A percentile compares a stretch with the other conserved stretches of the same genome.
Evolutionary conservation across 2,329 filamentous ascomycete species (phyloP).

Genomic region (Penicillium hesseltinei): DNA sequence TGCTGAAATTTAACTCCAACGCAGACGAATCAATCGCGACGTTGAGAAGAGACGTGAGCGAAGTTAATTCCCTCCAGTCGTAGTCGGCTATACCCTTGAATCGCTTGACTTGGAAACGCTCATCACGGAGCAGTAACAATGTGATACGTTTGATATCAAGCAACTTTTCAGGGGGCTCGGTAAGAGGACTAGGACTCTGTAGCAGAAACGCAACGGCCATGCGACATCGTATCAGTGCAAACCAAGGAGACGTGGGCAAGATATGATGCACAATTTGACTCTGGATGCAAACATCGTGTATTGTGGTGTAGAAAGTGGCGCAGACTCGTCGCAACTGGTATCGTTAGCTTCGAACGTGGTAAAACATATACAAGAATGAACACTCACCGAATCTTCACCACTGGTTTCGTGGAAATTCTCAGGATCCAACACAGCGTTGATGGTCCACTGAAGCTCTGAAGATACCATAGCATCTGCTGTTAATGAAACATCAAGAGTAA

Average conservation of each 20-base stretch:
- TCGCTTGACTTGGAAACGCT: conserved; percentile 34
- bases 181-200: conserved; percentile 27
- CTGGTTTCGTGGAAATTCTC: conserved; percentile 24
- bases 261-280: conserved; percentile 43
- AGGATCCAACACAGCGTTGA: conserved; percentile 29
- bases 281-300: conserved; percentile 40
- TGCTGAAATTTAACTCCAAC: conserved; percentile 31
- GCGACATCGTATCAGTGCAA: conserved; percentile 41
- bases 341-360: conserved; percentile 10
- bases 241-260: conserved; percentile 35
- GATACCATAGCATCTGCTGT: conserved; percentile 30
- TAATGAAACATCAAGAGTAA: conserved; percentile 38
- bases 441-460: conserved; percentile 34
- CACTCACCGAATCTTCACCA: conserved; percentile 25
- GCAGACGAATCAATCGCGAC: conserved; percentile 68
- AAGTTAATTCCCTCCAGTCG: conserved; percentile 67
- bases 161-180: conserved; percentile 26
- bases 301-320: conserved; percentile 32
- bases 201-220: conserved; percentile 40
- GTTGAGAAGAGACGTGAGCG: conserved; percentile 67
- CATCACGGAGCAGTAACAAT: conserved; percentile 25
- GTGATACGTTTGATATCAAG: conserved; percentile 34
- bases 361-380: background rate
- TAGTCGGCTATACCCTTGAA: conserved; percentile 30
- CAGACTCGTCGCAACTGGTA: conserved; percentile 32